phyloP scores from a whole-genome alignment of 2,329 filamentous ascomycete species.

The Stachybotrys chartarum region DNA sequence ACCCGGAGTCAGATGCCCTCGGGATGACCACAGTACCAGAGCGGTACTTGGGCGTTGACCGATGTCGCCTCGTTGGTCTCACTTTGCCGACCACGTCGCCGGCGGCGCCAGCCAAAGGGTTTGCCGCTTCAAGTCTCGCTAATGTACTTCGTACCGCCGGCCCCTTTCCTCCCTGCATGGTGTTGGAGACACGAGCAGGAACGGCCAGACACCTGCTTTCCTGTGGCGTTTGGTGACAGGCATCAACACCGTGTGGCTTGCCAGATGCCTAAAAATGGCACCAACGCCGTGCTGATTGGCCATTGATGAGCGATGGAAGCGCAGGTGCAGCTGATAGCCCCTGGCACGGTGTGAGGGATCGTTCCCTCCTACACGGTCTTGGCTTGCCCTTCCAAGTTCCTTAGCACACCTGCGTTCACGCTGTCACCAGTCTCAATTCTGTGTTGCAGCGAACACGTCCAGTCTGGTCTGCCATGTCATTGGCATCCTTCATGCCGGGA shows the following conservation, averaged over 20 bases:
- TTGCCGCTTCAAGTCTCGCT: background rate
- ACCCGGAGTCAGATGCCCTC: background rate
- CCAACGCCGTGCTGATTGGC: background rate
- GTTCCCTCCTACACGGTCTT: background rate
- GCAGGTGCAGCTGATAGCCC: background rate
- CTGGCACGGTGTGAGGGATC: background rate
- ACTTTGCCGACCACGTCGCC: background rate
- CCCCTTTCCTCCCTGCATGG: background rate
- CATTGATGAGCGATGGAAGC: background rate
- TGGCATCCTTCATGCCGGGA: background rate
- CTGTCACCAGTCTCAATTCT: background rate
- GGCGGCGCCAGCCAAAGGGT: background rate
- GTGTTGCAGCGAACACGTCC: too few species aligned
- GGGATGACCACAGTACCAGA: background rate
- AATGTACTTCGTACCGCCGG: background rate
- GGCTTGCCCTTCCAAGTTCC: background rate
- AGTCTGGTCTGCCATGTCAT: background rate
- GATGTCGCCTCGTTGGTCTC: background rate
- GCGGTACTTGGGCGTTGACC: background rate
- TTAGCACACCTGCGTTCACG: background rate
- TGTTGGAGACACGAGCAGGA: background rate
- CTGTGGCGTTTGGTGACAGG: background rate
- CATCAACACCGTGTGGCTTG: background rate
- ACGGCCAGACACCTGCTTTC: background rate
- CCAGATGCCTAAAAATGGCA: background rate